Base-by-base conservation (phyloP, 1,284 basidiomycete species). In the Amylostereum areolatum region DNA sequence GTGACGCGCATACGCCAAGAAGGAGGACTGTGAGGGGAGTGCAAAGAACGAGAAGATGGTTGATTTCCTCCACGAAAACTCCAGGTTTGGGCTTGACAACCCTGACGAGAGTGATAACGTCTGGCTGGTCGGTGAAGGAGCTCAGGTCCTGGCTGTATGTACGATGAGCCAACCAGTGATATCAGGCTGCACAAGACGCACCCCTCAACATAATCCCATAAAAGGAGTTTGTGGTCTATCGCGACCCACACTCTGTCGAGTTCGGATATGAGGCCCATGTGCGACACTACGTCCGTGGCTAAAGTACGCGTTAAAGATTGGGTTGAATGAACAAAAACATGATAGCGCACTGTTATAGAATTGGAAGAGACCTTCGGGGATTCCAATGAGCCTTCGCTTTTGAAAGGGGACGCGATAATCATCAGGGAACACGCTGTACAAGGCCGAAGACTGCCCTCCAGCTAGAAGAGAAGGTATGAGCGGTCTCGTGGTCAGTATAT, bases 171-270 rank as follows among this genome's bases (percentile, higher is more conserved):
- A 18, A 18, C 18, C 18, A 18, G 18, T 36, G 30, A 4, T 41
- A 42, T 32, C 11, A 44, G 28, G 5, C 1, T 18, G 31, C 29
- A 45, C n/a, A 10, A 12, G 32, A 74, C 83, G 54, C 60, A 92
- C 86, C 91, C 91, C 61, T 97, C 91, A 45, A 85, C 73, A 66
- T 98, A 99, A 67, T 98, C 92, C 97, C 97, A 99, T 29, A 99
- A 73, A 62, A 97, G 93, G 37, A 99, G 75, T 60, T 92, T 90
- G 66, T 96, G 87, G 71, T 97, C 93, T 54, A 98, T 88, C 8
- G 92, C 87, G 58, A 98, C 90, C 92, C 95, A 99, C 0, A 92
- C 95, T 45, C 94, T 80, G 58, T 93, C 92, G 55, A 99, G 92
- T 59, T 95, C 91, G 31, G 94, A 86, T 62, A 99, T 83, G 49